These are phyloP conservation scores for Setaria viridis DNA, from an alignment of 202 grass and related monocot species.

Conservation along the genomic window DNA sequence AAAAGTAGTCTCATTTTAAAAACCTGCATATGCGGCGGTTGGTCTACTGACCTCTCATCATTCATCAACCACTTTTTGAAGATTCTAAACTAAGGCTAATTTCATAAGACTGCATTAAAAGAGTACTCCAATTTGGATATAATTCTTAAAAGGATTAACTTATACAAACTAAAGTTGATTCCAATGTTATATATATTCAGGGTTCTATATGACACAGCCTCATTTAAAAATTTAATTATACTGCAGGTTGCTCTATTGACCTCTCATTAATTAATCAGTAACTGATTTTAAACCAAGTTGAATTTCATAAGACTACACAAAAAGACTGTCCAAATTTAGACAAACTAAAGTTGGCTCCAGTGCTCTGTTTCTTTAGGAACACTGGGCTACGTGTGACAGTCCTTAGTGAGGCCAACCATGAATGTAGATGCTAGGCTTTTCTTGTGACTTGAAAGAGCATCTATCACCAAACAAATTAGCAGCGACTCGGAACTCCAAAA, in stretches of 20 bases:
- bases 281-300: neutral
- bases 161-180: neutral
- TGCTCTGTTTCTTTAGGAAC: neutral
- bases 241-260: neutral
- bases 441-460: neutral
- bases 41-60: neutral
- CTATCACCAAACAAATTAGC: slow-evolving; percentile 32
- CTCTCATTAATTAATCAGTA: slow-evolving; percentile 2
- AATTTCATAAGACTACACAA: slow-evolving; percentile 2
- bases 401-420: neutral
- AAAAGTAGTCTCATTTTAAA: slow-evolving; percentile 6
- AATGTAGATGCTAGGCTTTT: slow-evolving; percentile 21
- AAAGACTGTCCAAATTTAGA: slow-evolving; percentile 1
- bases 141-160: neutral
- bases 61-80: slow-evolving; percentile 8
- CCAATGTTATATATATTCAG: neutral
- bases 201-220: neutral
- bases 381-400: slow-evolving; percentile 1
- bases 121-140: neutral
- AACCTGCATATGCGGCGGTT: neutral
- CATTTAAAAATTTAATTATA: slow-evolving; percentile 23
- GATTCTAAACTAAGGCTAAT: neutral
- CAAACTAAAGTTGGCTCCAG: slow-evolving; percentile 1
- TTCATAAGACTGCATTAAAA: slow-evolving; percentile 13
- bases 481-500: neutral